These are phyloP conservation scores for Penicillium sumatraense DNA, from an alignment of 2,329 filamentous ascomycete species.

Conservation along the genomic window DNA sequence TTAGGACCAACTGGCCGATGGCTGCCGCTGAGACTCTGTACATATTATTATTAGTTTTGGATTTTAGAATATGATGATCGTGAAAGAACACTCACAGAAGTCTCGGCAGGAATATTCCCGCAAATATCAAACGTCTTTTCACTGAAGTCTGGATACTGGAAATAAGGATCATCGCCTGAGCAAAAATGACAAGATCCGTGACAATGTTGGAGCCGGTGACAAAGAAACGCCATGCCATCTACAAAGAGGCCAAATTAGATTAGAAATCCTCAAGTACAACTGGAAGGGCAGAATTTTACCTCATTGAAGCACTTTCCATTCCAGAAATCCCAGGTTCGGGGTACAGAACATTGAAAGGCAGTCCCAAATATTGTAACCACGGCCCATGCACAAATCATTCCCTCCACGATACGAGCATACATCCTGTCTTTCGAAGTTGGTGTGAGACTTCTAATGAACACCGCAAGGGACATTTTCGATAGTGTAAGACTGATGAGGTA, in stretches of 20 bases:
- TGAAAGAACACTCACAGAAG: slow-evolving; percentile 18
- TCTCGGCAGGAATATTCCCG: slow-evolving; percentile 27
- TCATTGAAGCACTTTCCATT: slow-evolving; percentile 24
- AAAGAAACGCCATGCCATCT: slow-evolving; percentile 22
- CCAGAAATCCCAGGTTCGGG: slow-evolving; percentile 24
- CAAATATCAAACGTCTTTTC: slow-evolving; percentile 22
- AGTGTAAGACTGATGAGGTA: slow-evolving; percentile 26
- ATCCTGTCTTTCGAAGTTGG: slow-evolving; percentile 21
- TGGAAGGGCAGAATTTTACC: slow-evolving; percentile 9
- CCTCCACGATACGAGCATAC: slow-evolving; percentile 17
- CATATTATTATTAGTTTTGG: background rate
- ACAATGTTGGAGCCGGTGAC: slow-evolving; percentile 23
- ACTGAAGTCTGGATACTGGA: slow-evolving; percentile 24
- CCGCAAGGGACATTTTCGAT: slow-evolving; percentile 30
- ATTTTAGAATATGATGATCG: background rate
- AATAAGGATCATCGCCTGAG: slow-evolving; percentile 26
- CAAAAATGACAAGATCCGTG: slow-evolving; percentile 26
- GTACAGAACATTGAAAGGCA: slow-evolving; percentile 24
- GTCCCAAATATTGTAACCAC: slow-evolving; percentile 21
- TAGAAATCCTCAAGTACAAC: too few relatives aligned
- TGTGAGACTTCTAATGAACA: slow-evolving; percentile 27
- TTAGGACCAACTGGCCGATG: slow-evolving; percentile 19
- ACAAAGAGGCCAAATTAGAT: too few relatives aligned
- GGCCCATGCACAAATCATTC: slow-evolving; percentile 16
- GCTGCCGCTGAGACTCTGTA: slow-evolving; percentile 19